phyloP scores from a whole-genome alignment of 305 asterid genomes.

The Nicotiana rustica region DNA sequence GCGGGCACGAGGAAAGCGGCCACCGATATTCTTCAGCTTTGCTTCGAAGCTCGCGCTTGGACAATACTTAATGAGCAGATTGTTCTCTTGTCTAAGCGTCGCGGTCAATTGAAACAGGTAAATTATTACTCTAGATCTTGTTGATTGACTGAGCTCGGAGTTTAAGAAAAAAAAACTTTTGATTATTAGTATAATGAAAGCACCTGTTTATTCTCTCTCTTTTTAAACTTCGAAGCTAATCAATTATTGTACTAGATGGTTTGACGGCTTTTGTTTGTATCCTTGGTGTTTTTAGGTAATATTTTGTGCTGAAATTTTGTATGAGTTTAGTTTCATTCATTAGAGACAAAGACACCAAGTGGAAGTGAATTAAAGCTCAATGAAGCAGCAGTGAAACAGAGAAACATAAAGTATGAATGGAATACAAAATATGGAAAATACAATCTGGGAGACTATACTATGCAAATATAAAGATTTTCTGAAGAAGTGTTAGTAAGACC shows the following conservation, averaged over 20 bases:
- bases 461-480: neutral
- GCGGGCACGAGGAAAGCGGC: slow-evolving; percentile 83
- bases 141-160: no score
- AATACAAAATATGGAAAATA: neutral
- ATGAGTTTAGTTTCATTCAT: neutral
- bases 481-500: no score
- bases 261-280: neutral
- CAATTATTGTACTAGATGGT: neutral
- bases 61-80: slow-evolving; percentile 91
- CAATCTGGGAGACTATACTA: neutral
- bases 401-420: neutral
- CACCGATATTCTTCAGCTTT: slow-evolving; percentile 84
- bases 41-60: slow-evolving; percentile 95
- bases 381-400: neutral
- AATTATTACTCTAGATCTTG: no score
- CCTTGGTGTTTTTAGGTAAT: neutral
- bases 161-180: no score
- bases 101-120: slow-evolving; percentile 97
- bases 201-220: neutral
- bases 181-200: neutral
- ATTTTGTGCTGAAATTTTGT: neutral
- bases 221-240: neutral
- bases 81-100: slow-evolving; percentile 85
- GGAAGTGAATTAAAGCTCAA: neutral
- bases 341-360: neutral